Conservation (phyloP, 1,139 yeast genomes). For the Lipomyces yarrowii region DNA sequence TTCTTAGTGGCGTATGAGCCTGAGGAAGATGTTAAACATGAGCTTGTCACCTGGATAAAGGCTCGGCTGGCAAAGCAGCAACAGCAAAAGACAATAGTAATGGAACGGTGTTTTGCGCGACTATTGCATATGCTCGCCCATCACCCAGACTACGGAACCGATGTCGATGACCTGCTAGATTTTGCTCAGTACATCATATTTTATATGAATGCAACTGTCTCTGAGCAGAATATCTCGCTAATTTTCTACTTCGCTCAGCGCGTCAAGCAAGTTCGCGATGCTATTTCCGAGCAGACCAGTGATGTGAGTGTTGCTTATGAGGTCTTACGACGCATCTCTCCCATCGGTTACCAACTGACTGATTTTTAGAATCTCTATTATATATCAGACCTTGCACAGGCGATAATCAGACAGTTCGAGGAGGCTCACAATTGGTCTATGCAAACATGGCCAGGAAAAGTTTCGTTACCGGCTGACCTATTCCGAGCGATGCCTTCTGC, state of each 20-base stretch:
- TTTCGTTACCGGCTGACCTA: slow-evolving; percentile 55
- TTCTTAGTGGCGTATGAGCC: slow-evolving; percentile 83
- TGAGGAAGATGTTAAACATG: slow-evolving; percentile 50
- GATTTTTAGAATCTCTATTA: slow-evolving; percentile 53
- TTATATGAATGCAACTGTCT: slow-evolving; percentile 63
- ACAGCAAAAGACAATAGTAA: slow-evolving; percentile 52
- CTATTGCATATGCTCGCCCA: slow-evolving; percentile 73
- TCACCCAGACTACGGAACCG: slow-evolving; percentile 59
- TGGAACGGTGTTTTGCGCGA: slow-evolving; percentile 67
- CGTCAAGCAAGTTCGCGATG: slow-evolving; percentile 76
- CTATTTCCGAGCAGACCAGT: slow-evolving; percentile 43
- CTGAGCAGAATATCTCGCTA: slow-evolving; percentile 68
- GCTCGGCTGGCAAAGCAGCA: slow-evolving; percentile 53
- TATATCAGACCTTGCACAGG: slow-evolving; percentile 73
- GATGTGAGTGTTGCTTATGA: slow-evolving; percentile 14
- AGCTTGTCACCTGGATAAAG: slow-evolving; percentile 70
- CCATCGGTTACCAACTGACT: background rate
- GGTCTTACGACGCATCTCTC: background rate
- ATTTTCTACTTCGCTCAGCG: slow-evolving; percentile 77
- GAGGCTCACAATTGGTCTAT: slow-evolving; percentile 67
- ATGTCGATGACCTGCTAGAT: slow-evolving; percentile 35
- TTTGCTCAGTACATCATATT: slow-evolving; percentile 53
- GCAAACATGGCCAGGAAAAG: slow-evolving; percentile 80
- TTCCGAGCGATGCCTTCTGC: slow-evolving; percentile 29
- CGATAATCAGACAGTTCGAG: slow-evolving; percentile 61